phyloP scores from a whole-genome alignment of 345 rosid genomes.

The Chamaenerion angustifolium region DNA sequence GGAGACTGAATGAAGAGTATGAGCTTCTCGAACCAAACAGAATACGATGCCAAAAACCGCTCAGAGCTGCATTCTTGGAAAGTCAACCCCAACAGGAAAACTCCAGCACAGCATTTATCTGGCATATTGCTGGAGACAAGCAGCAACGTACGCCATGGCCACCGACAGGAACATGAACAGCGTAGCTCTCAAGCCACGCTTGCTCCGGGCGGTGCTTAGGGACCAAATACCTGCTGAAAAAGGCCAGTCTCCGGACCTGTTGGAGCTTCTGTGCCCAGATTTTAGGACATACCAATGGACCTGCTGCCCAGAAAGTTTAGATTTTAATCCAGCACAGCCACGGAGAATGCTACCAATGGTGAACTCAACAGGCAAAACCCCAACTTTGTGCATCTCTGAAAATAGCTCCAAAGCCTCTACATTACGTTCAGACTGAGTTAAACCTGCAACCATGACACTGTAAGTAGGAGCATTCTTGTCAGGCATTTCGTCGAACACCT shows the following conservation, averaged over 20 bases:
- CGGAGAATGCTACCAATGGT: no score
- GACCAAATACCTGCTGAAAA: constrained; percentile 50
- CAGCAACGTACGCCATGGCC: constrained; percentile 28
- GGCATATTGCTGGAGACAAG: no score
- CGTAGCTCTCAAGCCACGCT: constrained; percentile 37
- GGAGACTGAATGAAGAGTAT: constrained; percentile 45
- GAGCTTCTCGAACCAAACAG: constrained; percentile 54
- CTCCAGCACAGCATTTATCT: constrained; percentile 77
- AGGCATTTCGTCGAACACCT: no score
- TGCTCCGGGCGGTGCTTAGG: constrained; percentile 36
- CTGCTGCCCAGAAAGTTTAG: no score
- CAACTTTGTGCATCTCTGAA: constrained; percentile 36
- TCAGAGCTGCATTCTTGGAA: constrained; percentile 57
- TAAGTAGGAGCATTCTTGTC: no score
- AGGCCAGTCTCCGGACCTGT: constrained; percentile 24
- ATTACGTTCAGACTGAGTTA: constrained; percentile 42
- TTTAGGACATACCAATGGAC: constrained; percentile 47
- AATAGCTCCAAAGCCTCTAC: constrained; percentile 46
- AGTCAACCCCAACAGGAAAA: constrained; percentile 62
- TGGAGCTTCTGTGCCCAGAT: constrained; percentile 35
- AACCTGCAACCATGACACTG: no score
- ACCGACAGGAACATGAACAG: constrained; percentile 36
- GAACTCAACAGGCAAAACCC: constrained; percentile 40
- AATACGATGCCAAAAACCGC: constrained; percentile 47
- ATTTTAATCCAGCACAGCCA: no score